Conservation (phyloP, 148 eudicot species). For the Vaccinium vitisidaea region DNA sequence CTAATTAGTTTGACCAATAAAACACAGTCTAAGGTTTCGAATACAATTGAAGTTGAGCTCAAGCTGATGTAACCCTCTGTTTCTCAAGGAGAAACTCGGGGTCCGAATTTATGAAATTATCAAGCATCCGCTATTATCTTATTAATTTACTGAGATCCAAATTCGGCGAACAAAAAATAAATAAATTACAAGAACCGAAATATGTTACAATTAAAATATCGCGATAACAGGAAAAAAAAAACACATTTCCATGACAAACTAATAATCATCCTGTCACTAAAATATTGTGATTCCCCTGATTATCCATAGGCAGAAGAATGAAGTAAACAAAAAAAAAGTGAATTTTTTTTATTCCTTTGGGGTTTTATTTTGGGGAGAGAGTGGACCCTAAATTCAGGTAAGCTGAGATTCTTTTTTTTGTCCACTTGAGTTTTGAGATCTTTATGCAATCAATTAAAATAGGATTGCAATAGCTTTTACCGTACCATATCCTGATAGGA, state of each 20-base stretch:
- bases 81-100: too few species aligned
- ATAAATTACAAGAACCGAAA: background rate
- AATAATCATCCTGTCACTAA: background rate
- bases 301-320: background rate
- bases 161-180: background rate
- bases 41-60: background rate
- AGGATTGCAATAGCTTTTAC: background rate
- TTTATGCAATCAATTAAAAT: background rate
- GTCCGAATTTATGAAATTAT: too few species aligned
- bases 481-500: background rate
- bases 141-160: background rate
- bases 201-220: background rate
- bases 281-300: background rate
- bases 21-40: background rate
- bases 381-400: constrained; percentile 8
- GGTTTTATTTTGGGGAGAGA: background rate
- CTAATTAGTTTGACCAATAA: background rate
- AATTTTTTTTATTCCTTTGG: background rate
- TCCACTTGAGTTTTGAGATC: background rate
- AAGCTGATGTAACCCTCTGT: background rate
- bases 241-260: background rate
- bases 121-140: background rate
- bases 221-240: background rate
- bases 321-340: background rate
- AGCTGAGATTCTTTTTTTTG: constrained; percentile 23